These are phyloP conservation scores for Arachnomyces sp. DNA, from an alignment of 2,329 filamentous ascomycete genomes.

Conservation along the genomic window DNA sequence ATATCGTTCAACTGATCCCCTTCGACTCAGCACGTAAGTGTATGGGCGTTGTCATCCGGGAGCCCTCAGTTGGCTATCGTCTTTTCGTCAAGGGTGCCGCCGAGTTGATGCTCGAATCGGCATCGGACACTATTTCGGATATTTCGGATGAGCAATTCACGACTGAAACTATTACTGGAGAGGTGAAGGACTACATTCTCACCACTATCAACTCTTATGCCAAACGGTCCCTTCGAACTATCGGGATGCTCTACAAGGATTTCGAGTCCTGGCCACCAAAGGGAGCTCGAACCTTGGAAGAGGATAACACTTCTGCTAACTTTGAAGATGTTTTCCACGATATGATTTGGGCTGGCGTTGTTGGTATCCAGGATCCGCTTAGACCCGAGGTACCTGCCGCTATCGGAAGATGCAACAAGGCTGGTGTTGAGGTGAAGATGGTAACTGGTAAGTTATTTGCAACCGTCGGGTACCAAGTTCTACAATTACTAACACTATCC, in stretches of 20 bases:
- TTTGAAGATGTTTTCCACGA: slow-evolving; percentile 62
- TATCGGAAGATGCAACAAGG: slow-evolving; percentile 57
- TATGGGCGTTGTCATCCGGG: slow-evolving; percentile 41
- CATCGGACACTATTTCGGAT: slow-evolving; percentile 26
- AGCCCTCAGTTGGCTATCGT: slow-evolving; percentile 32
- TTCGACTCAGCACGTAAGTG: slow-evolving; percentile 71
- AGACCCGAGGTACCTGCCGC: slow-evolving; percentile 59
- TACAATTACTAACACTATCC: neutral
- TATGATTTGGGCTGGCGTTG: slow-evolving; percentile 64
- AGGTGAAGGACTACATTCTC: slow-evolving; percentile 21
- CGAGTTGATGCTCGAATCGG: slow-evolving; percentile 36
- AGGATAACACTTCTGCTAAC: slow-evolving; percentile 53
- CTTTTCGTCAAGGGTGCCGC: slow-evolving; percentile 42
- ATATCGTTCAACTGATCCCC: slow-evolving; percentile 59
- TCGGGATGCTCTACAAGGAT: slow-evolving; percentile 65
- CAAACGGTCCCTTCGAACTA: slow-evolving; percentile 59
- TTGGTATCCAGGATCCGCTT: slow-evolving; percentile 68
- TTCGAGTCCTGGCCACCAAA: slow-evolving; percentile 60
- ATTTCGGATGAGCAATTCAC: slow-evolving; percentile 16
- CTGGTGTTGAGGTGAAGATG: slow-evolving; percentile 65
- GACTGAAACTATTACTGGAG: slow-evolving; percentile 19
- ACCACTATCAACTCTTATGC: slow-evolving; percentile 36
- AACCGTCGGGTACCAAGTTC: neutral
- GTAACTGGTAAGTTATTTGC: slow-evolving; percentile 45
- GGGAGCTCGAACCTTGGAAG: slow-evolving; percentile 48